phyloP scores from a whole-genome alignment of 495 filamentous ascomycete genomes.

The Aspergillus cavernicola region DNA sequence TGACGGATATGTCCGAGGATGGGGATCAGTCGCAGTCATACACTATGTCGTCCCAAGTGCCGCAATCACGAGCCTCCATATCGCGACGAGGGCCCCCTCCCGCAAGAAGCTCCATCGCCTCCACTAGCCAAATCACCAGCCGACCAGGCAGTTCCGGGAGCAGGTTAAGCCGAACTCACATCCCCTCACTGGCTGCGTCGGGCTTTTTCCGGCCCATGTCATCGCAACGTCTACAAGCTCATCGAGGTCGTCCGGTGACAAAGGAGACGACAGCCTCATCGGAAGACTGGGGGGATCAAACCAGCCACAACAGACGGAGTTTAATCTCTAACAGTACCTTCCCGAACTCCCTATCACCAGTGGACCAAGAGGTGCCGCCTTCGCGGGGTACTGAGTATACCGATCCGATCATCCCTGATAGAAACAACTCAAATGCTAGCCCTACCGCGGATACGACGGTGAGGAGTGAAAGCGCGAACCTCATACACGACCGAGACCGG shows the following conservation, averaged over 20 bases:
- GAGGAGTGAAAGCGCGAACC: conserved; percentile 71
- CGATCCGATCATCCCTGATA: conserved; percentile 57
- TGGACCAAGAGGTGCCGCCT: conserved; percentile 59
- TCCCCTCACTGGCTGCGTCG: conserved; percentile 80
- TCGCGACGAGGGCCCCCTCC: conserved; percentile 48
- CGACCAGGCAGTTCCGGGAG: conserved; percentile 64
- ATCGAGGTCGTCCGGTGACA: conserved; percentile 59
- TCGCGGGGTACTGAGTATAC: conserved; percentile 80
- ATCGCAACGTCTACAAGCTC: conserved; percentile 89
- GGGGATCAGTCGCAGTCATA: conserved; percentile 41
- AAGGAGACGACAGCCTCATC: conserved; percentile 39
- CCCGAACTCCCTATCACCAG: conserved; percentile 35
- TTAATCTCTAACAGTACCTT: conserved; percentile 45
- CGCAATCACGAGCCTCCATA: conserved; percentile 43
- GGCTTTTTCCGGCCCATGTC: conserved; percentile 97
- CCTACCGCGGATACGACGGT: conserved; percentile 63
- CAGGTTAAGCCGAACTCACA: conserved; percentile 80
- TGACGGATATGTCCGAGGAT: conserved; percentile 70
- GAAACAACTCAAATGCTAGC: conserved; percentile 69
- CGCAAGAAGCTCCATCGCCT: conserved; percentile 32
- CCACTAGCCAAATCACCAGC: conserved; percentile 37
- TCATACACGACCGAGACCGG: conserved; percentile 57
- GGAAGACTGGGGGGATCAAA: conserved; percentile 43
- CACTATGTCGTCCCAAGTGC: conserved; percentile 39
- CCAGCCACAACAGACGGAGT: conserved; percentile 45